Conservation (phyloP, 2,329 filamentous ascomycete genomes). For the Emmonsia crescens region DNA sequence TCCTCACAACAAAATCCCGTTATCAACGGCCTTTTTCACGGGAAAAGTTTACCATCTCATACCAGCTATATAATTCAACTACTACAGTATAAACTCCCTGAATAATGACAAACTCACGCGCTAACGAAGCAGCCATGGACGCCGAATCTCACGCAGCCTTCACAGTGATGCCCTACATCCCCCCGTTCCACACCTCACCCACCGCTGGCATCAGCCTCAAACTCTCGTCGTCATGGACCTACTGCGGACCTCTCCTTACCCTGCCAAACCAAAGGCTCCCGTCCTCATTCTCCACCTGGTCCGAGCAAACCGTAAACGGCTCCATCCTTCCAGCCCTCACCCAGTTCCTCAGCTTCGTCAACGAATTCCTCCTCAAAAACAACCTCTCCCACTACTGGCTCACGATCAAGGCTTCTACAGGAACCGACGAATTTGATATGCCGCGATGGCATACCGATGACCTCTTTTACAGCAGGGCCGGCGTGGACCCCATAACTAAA, state of each 20-base stretch:
- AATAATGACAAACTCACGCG: background rate
- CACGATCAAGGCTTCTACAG: constrained; percentile 38
- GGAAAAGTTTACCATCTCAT: background rate
- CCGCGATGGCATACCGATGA: constrained; percentile 43
- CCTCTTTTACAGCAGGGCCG: constrained; percentile 29
- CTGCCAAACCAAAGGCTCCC: constrained; percentile 21
- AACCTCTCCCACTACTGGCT: constrained; percentile 37
- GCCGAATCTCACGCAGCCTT: constrained; percentile 14
- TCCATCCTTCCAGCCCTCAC: constrained; percentile 27
- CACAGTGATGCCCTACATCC: constrained; percentile 13
- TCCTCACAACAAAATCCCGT: background rate
- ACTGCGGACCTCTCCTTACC: constrained; percentile 33
- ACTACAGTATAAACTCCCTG: too few relatives aligned
- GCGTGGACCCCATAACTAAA: background rate
- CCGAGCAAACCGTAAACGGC: constrained; percentile 23
- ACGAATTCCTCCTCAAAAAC: constrained; percentile 27
- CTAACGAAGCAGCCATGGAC: constrained; percentile 11
- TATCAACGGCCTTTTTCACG: background rate
- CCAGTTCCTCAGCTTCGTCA: constrained; percentile 22
- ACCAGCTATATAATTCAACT: background rate
- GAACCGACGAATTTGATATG: constrained; percentile 35
- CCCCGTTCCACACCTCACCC: background rate
- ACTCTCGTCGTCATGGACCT: constrained; percentile 32
- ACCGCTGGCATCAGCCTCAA: constrained; percentile 8
- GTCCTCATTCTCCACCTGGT: constrained; percentile 32